Base-by-base conservation (phyloP, 1,139 yeast species). In the Scheffersomyces lignicola region DNA sequence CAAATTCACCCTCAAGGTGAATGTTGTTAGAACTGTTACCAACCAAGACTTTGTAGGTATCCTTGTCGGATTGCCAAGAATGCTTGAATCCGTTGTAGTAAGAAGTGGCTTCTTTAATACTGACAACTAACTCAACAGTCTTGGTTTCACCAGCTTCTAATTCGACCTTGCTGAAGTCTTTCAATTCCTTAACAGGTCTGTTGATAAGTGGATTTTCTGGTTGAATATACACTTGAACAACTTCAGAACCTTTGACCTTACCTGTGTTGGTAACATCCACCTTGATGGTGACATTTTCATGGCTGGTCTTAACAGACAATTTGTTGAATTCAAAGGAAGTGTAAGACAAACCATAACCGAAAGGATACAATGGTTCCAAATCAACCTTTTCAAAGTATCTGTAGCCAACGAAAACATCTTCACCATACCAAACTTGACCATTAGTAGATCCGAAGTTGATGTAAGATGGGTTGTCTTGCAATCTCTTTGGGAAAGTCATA, bases 301-400 rank as follows among this genome's bases (percentile, higher is more conserved):
- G 51, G 7, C 41, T 41, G 4, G 33, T 28, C 8, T 17, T 17
- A 7, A 57, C 53, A 12, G 38, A 39, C 28, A 55, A 43, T 31
- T 45, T 43, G 8, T 31, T 32, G 29, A 52, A 43, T 14, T 51
- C 60, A 49, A 77, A 80, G 6, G 20, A 43, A 7, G 83, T 70
- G 54, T 78, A 80, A 2, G 83, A 76, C 36, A 79, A 62, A 16
- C 85, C 85, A 45, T 54, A 66, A 7, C 85, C 85, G 54, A 79
- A 79, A 30, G 83, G 78, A 58, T 66, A 78, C 32, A 70, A 60
- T 9, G 71, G 76, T 15, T 62, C 62, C 31, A 49, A 60, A 41
- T 69, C 65, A n/a, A 61, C 44, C 52, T 69, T 70, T 51, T 79
- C 83, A 50, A 76, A 79, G 58, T 62, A 76, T 44, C 76, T 63